Evolutionary conservation across 345 rosid species (phyloP), one percentile per base, ranked within the genome.

Genomic region (Hibiscus trionum): DNA sequence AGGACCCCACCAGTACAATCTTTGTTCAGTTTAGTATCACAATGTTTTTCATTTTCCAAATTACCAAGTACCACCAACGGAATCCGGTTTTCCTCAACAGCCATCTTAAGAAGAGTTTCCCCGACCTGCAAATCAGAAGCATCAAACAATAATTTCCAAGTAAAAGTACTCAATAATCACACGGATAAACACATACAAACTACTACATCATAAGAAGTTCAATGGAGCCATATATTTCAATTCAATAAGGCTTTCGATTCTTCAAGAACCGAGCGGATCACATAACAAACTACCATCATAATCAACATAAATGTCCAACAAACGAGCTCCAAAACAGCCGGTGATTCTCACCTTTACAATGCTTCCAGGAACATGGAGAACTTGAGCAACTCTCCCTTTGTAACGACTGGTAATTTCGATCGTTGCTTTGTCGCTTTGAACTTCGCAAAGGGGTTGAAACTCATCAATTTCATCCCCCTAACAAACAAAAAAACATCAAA

Each of bases 341-440:
- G 4, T 0, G 27, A 24, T 71, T 63, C 77, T 69, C 67, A 91
- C 98, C 96, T 94, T 94, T 19, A 94, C 91, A 64, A 94, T 94
- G 71, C 86, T 78, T 33, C 97, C 96, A 61, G 98, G 95, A 83
- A 70, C 71, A 75, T 88, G 82, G 39, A 80, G 82, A 68, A 91
- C 71, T 55, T 79, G 76, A 66, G 83, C 80, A 57, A 88, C 88
- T 84, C 85, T 94, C 53, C 98, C 98, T 70, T 84, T 86, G 77
- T 90, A 94, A n/a, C 97, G 91, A 66, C 98, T 94, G 0, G 98
- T 94, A 56, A 94, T 94, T 79, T 90, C 96, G 60, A 94, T 91
- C 0, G 97, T 91, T 47, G 98, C 98, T 79, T 94, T 94, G 80
- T 94, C 98, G 19, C 98, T 94, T 78, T 94, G 98, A 75, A 94